Evolutionary conservation across 1,284 basidiomycete genomes (phyloP).

Genomic region (Caloboletus inedulis): DNA sequence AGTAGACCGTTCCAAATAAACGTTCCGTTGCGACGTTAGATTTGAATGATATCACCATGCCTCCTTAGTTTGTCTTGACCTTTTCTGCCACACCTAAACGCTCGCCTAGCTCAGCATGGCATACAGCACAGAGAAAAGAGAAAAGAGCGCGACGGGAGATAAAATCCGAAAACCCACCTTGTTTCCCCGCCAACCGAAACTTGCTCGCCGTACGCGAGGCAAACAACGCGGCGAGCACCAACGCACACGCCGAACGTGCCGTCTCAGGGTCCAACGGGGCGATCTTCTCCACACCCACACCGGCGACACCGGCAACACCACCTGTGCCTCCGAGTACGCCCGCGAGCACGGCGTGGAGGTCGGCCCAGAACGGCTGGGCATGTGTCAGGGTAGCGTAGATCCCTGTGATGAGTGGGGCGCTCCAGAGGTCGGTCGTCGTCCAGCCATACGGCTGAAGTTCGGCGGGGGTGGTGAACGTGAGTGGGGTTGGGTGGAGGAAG

Average conservation of each 20-base stretch:
- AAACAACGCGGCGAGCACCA: conserved; percentile 58
- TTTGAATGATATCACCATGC: neutral
- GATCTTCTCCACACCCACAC: conserved; percentile 22
- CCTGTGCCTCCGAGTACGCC: conserved; percentile 36
- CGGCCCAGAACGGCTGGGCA: conserved; percentile 73
- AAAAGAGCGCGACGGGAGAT: neutral
- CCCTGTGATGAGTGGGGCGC: conserved; percentile 64
- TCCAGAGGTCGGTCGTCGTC: conserved; percentile 74
- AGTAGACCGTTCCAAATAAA: neutral
- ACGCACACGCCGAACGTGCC: conserved; percentile 64
- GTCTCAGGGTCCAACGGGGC: conserved; percentile 55
- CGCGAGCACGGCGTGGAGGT: conserved; percentile 48
- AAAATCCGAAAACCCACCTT: conserved; percentile 10
- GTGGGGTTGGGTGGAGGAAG: conserved; percentile 61
- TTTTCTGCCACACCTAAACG: conserved; percentile 18
- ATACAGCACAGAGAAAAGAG: neutral
- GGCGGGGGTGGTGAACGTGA: conserved; percentile 61
- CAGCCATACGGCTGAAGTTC: conserved; percentile 72
- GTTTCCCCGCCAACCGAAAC: conserved; percentile 38
- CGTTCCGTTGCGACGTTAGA: neutral
- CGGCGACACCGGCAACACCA: neutral
- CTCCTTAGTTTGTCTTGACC: conserved; percentile 30
- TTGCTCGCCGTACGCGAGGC: conserved; percentile 54
- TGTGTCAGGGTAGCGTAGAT: conserved; percentile 74
- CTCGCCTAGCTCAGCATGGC: neutral